Evolutionary conservation across 352 stramenopile genomes (phyloP).

Genomic region (Phytophthora uliginosa): DNA sequence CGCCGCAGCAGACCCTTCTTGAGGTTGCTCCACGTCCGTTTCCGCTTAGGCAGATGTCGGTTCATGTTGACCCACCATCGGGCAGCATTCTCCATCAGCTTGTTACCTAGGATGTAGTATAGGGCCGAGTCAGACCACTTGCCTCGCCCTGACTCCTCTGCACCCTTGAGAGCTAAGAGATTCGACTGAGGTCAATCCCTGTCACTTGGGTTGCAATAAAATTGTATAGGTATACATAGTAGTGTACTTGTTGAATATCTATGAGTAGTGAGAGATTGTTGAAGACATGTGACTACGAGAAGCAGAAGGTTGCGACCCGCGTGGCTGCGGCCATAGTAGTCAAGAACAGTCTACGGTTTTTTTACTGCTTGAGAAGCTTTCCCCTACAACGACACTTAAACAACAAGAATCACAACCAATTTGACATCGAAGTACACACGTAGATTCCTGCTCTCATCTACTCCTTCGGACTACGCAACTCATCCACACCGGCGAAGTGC

Average conservation of each 20-base stretch:
- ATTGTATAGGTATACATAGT: neutral
- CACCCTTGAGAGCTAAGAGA: neutral
- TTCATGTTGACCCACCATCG: neutral
- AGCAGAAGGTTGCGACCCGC: no score
- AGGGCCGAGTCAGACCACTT: no score
- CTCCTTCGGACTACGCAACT: neutral
- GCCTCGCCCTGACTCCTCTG: no score
- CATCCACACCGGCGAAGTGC: neutral
- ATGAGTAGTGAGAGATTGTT: neutral
- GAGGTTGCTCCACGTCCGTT: neutral
- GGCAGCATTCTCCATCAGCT: no score
- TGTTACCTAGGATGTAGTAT: no score
- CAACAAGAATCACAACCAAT: neutral
- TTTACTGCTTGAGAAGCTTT: neutral
- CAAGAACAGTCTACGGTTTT: neutral
- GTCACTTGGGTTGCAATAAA: neutral
- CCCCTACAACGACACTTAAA: neutral
- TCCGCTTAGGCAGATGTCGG: neutral
- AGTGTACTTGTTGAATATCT: neutral
- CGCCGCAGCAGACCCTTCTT: neutral
- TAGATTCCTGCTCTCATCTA: neutral
- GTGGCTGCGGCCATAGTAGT: neutral
- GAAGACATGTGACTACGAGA: neutral
- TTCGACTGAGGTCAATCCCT: neutral
- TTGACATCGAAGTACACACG: neutral